These are phyloP conservation scores for Talaromyces funiculosus DNA, from an alignment of 2,329 filamentous ascomycete species.

Conservation along the genomic window DNA sequence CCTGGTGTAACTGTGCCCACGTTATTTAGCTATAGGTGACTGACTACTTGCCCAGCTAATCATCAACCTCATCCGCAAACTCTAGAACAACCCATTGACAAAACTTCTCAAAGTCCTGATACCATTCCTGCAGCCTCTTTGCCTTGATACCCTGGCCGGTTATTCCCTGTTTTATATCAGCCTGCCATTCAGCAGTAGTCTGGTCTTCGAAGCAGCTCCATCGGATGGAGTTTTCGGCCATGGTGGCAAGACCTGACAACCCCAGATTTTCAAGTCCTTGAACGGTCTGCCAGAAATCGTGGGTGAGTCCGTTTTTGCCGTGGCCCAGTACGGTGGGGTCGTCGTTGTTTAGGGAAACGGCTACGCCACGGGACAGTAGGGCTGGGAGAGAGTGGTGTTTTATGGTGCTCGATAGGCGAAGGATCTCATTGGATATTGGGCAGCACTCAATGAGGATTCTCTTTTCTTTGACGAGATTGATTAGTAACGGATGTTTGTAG, in stretches of 20 bases:
- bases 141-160: slow-evolving; percentile 67
- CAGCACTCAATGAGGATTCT: slow-evolving; percentile 85
- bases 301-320: slow-evolving; percentile 72
- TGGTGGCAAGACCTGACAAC: slow-evolving; percentile 72
- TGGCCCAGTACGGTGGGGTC: slow-evolving; percentile 86
- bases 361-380: slow-evolving; percentile 74
- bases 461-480: slow-evolving; percentile 83
- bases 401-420: slow-evolving; percentile 71
- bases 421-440: slow-evolving; percentile 83
- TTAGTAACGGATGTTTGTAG: slow-evolving; percentile 83
- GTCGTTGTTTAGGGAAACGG: slow-evolving; percentile 82
- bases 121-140: slow-evolving; percentile 69
- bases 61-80: slow-evolving; percentile 52
- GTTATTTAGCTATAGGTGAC: not conserved
- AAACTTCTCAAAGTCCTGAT: slow-evolving; percentile 77
- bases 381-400: slow-evolving; percentile 76
- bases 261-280: slow-evolving; percentile 91
- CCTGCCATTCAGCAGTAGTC: slow-evolving; percentile 61
- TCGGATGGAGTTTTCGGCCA: slow-evolving; percentile 87
- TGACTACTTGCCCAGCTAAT: slow-evolving; percentile 21
- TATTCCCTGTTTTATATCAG: slow-evolving; percentile 67
- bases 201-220: slow-evolving; percentile 89
- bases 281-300: slow-evolving; percentile 90
- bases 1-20: not conserved
- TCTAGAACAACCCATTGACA: slow-evolving; percentile 85